phyloP scores from a whole-genome alignment of 2,329 filamentous ascomycete species.

The Phaeosphaeria sp. region DNA sequence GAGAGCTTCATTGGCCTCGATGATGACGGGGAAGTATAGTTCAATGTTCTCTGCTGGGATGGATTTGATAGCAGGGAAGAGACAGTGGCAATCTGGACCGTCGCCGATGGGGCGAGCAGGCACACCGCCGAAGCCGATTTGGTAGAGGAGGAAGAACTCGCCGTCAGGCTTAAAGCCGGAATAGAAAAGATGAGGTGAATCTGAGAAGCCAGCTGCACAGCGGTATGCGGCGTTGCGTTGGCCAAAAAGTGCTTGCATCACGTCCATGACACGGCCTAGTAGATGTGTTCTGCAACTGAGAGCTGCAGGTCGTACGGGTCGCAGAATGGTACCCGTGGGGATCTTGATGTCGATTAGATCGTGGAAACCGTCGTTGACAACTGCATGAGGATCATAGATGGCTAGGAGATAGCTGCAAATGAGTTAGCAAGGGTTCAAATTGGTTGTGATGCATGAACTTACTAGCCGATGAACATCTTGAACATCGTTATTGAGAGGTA shows the following conservation, averaged over 20 bases:
- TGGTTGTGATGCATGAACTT: slow-evolving; percentile 32
- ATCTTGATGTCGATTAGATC: slow-evolving; percentile 57
- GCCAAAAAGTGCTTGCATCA: slow-evolving; percentile 59
- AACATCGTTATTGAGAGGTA: slow-evolving; percentile 59
- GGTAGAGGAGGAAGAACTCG: slow-evolving; percentile 58
- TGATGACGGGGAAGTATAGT: slow-evolving; percentile 56
- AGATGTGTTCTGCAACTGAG: slow-evolving; percentile 58
- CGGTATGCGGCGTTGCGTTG: slow-evolving; percentile 55
- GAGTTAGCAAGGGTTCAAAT: background rate
- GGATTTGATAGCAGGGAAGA: slow-evolving; percentile 59
- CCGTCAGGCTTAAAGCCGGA: slow-evolving; percentile 57
- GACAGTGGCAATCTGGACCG: slow-evolving; percentile 58
- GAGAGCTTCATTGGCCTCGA: slow-evolving; percentile 57
- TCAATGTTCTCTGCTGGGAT: slow-evolving; percentile 59
- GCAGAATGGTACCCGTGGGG: slow-evolving; percentile 54
- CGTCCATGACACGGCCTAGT: slow-evolving; percentile 56
- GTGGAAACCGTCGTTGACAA: slow-evolving; percentile 61
- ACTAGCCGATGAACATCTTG: slow-evolving; percentile 56
- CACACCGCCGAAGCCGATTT: slow-evolving; percentile 59
- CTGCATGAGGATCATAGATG: slow-evolving; percentile 55
- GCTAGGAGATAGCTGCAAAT: slow-evolving; percentile 50
- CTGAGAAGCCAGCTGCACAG: slow-evolving; percentile 58
- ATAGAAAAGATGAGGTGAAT: slow-evolving; percentile 60
- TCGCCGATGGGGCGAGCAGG: slow-evolving; percentile 57
- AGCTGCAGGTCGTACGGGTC: slow-evolving; percentile 56